Conservation (phyloP, 768 basidiomycete species). For the Mrakia hoshinonis region DNA sequence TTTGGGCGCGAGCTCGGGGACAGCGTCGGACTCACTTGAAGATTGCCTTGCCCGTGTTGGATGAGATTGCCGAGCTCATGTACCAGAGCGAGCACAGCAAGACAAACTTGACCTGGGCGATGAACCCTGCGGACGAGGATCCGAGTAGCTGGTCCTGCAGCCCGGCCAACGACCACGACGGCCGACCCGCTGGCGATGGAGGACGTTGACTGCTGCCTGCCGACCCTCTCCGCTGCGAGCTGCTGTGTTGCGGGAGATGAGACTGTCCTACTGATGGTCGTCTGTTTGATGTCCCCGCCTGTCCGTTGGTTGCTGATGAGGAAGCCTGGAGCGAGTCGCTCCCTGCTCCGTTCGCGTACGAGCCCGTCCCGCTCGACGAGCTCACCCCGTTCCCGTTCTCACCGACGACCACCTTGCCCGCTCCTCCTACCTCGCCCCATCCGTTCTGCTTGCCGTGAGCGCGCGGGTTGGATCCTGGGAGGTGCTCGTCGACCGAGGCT, state of each 20-base stretch:
- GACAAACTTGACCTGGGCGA: slow-evolving; percentile 49
- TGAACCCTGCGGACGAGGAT: neutral
- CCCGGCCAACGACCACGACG: neutral
- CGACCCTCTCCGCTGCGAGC: neutral
- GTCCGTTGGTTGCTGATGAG: neutral
- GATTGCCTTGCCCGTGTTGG: slow-evolving; percentile 93
- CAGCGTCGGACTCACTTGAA: slow-evolving; percentile 46
- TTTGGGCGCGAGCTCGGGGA: neutral
- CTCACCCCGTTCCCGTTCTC: neutral
- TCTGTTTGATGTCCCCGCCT: neutral
- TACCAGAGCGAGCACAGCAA: slow-evolving; percentile 88
- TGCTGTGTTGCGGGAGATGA: neutral
- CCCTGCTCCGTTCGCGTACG: neutral
- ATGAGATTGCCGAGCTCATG: slow-evolving; percentile 79
- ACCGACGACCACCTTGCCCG: neutral
- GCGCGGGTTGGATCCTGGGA: too few relatives aligned
- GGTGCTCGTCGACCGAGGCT: too few relatives aligned
- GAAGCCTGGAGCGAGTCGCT: neutral
- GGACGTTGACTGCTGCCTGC: neutral
- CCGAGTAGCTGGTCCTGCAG: neutral
- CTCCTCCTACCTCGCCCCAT: slow-evolving; percentile 4
- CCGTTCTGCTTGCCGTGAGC: neutral
- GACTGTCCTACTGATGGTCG: neutral
- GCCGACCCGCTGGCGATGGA: neutral
- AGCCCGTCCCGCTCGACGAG: neutral